phyloP scores from a whole-genome alignment of 1,284 basidiomycete species.

The Heterobasidion parviporum region DNA sequence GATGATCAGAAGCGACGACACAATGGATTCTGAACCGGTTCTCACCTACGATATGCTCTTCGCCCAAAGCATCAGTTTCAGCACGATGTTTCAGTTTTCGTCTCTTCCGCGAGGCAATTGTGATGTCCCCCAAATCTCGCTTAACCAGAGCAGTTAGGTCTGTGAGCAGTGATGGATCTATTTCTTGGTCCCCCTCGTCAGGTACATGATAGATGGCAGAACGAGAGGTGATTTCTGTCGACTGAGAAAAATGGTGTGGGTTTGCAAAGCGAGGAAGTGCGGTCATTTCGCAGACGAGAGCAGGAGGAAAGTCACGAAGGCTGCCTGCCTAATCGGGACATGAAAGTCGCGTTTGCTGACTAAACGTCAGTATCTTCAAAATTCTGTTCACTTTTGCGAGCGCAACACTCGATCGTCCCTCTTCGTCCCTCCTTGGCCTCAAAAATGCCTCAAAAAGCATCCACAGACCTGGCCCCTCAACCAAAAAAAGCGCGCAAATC shows the following conservation, averaged over 20 bases:
- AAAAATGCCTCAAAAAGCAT: constrained; percentile 1
- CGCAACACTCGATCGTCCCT: background rate
- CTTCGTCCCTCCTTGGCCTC: background rate
- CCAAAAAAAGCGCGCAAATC: background rate
- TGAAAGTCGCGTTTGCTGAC: background rate
- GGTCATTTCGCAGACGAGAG: background rate
- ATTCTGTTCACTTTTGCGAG: background rate
- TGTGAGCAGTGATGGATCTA: background rate
- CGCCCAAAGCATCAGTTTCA: background rate
- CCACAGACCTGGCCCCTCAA: background rate
- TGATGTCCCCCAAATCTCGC: background rate
- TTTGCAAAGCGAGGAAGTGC: constrained; percentile 20
- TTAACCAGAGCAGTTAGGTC: constrained; percentile 7
- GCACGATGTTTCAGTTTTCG: constrained; percentile 1
- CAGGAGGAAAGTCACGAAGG: background rate
- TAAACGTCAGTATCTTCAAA: background rate
- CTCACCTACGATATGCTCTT: background rate
- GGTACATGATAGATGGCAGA: constrained; percentile 13
- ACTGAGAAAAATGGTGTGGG: constrained; percentile 15
- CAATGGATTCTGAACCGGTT: background rate
- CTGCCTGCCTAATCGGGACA: background rate
- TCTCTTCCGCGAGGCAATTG: constrained; percentile 5
- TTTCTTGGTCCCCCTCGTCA: background rate
- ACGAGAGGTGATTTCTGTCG: constrained; percentile 19
- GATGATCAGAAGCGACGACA: background rate